These are phyloP conservation scores for Leptographium procerum DNA, from an alignment of 2,329 filamentous ascomycete species.

Conservation along the genomic window DNA sequence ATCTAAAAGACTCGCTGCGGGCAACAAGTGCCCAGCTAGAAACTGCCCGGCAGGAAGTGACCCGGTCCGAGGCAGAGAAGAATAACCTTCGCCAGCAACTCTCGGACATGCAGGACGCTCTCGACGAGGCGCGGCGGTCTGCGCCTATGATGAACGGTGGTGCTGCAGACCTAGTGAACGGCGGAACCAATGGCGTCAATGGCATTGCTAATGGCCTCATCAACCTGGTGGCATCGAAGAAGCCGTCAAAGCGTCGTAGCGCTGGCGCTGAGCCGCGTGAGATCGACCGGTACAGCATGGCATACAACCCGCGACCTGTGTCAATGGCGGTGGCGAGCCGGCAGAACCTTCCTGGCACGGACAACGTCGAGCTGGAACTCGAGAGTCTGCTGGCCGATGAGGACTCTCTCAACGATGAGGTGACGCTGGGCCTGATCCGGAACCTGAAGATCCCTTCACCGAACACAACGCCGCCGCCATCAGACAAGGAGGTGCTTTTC, in stretches of 20 bases:
- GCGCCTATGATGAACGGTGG: slow-evolving; percentile 57
- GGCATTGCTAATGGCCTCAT: slow-evolving; percentile 47
- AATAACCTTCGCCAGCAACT: slow-evolving; percentile 76
- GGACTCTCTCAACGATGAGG: slow-evolving; percentile 91
- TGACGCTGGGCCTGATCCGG: slow-evolving; percentile 88
- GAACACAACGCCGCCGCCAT: slow-evolving; percentile 75
- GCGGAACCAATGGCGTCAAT: slow-evolving; percentile 20
- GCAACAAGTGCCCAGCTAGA: slow-evolving; percentile 73
- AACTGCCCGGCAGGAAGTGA: slow-evolving; percentile 61
- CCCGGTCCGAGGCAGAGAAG: slow-evolving; percentile 75
- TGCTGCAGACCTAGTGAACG: slow-evolving; percentile 47
- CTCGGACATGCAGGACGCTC: slow-evolving; percentile 79
- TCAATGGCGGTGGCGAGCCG: slow-evolving; percentile 81
- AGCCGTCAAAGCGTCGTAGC: slow-evolving; percentile 78
- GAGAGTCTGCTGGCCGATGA: slow-evolving; percentile 91
- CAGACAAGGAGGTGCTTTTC: slow-evolving; percentile 97
- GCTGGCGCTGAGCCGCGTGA: slow-evolving; percentile 78
- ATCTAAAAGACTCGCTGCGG: slow-evolving; percentile 71
- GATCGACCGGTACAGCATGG: slow-evolving; percentile 78
- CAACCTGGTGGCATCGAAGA: slow-evolving; percentile 94
- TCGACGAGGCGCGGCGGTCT: slow-evolving; percentile 73
- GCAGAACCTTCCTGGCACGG: slow-evolving; percentile 57
- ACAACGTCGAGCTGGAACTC: slow-evolving; percentile 90
- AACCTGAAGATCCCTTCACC: slow-evolving; percentile 94
- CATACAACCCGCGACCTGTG: slow-evolving; percentile 88